These are phyloP conservation scores for Arthroderma sp. DNA, from an alignment of 2,329 filamentous ascomycete species.

Conservation along the genomic window DNA sequence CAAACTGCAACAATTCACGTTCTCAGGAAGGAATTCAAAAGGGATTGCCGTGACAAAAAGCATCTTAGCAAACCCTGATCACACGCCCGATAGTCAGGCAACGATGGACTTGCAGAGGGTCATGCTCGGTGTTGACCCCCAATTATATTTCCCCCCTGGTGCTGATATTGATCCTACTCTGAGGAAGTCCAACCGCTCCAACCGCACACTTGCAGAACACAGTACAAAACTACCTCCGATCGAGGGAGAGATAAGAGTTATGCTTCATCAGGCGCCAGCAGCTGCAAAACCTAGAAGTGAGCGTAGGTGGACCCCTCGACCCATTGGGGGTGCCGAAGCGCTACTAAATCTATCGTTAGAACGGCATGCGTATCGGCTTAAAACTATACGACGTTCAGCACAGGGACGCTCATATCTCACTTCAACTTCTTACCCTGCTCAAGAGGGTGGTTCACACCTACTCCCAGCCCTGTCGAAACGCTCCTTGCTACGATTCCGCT, in stretches of 20 bases:
- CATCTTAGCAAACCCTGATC: constrained; percentile 36
- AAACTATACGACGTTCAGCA: no score
- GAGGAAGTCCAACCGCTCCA: constrained; percentile 15
- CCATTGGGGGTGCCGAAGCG: no score
- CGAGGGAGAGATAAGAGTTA: constrained; percentile 22
- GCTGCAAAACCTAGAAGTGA: no score
- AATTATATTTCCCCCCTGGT: constrained; percentile 33
- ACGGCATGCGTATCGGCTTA: constrained; percentile 13
- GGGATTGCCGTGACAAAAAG: constrained; percentile 37
- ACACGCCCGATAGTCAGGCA: constrained; percentile 32
- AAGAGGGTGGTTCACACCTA: no score
- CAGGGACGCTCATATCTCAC: no score
- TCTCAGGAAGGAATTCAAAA: constrained; percentile 36
- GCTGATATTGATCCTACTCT: constrained; percentile 26
- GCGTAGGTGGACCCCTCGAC: no score
- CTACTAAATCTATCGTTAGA: constrained; percentile 11
- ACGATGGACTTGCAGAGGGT: constrained; percentile 37
- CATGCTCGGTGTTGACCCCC: constrained; percentile 34
- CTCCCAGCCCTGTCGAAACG: no score
- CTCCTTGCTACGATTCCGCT: no score
- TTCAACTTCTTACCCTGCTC: no score
- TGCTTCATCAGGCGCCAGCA: constrained; percentile 23
- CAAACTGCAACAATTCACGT: constrained; percentile 40
- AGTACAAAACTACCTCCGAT: constrained; percentile 17
- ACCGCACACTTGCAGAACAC: constrained; percentile 3